These are phyloP conservation scores for Lentinula raphanica DNA, from an alignment of 768 basidiomycete species.

Conservation along the genomic window DNA sequence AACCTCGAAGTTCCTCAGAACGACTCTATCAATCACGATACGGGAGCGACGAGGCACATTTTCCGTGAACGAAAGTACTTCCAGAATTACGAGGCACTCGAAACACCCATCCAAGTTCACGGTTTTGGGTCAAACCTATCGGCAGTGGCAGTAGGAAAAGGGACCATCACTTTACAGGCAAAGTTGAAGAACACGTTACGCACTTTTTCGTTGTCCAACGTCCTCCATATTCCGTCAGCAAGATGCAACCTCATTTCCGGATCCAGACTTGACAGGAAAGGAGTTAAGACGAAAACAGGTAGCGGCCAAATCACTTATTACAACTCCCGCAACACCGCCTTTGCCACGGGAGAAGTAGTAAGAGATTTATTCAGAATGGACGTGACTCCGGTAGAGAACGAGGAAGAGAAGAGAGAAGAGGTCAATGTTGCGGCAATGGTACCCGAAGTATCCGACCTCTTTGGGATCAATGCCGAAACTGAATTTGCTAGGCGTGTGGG, in stretches of 20 bases:
- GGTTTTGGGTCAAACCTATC: slow-evolving; percentile 7
- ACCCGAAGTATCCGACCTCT: background rate
- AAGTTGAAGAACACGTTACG: background rate
- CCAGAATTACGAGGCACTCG: slow-evolving; percentile 5
- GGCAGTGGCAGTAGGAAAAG: slow-evolving; percentile 9
- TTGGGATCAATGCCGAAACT: background rate
- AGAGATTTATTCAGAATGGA: background rate
- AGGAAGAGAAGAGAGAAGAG: too few relatives aligned
- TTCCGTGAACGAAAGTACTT: slow-evolving; percentile 4
- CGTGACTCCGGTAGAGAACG: too few relatives aligned
- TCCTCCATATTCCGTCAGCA: slow-evolving; percentile 7
- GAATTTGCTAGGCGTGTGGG: background rate
- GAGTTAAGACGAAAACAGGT: slow-evolving; percentile 8
- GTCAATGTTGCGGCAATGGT: background rate
- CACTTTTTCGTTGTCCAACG: slow-evolving; percentile 5
- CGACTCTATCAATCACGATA: slow-evolving; percentile 10
- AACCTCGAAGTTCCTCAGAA: background rate
- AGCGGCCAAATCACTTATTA: slow-evolving; percentile 1
- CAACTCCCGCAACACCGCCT: background rate
- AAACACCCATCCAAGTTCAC: slow-evolving; percentile 4
- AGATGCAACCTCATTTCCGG: slow-evolving; percentile 14
- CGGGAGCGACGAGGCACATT: slow-evolving; percentile 14
- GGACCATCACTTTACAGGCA: too few relatives aligned
- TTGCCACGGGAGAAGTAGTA: background rate
- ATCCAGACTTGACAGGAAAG: slow-evolving; percentile 8